Evolutionary conservation across 257 asterid genomes (phyloP).

Genomic region (Sherardia arvensis): DNA sequence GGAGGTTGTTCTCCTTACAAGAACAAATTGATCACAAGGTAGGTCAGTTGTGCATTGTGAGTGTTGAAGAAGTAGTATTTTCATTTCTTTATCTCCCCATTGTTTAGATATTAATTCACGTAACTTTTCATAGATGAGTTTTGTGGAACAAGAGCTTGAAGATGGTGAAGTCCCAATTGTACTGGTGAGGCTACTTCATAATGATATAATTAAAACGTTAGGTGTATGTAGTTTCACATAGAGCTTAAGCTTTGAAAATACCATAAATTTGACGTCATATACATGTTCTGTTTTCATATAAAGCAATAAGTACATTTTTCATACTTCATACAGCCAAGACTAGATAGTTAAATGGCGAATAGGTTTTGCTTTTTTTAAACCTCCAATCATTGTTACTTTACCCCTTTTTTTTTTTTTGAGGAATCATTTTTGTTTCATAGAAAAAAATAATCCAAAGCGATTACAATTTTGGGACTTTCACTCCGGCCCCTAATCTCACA

Average conservation of each 20-base stretch:
- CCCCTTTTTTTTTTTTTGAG: no score
- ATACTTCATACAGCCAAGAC: not conserved
- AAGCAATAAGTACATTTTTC: not conserved
- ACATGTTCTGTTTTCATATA: not conserved
- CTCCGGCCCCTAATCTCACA: no score
- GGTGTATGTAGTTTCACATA: not conserved
- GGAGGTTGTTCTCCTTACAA: conserved; percentile 76
- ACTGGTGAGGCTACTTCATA: conserved; percentile 42
- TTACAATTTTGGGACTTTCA: no score
- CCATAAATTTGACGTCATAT: not conserved
- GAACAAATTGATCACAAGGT: conserved; percentile 92
- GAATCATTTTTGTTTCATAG: no score
- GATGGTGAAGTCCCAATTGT: conserved; percentile 49
- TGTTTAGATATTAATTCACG: not conserved
- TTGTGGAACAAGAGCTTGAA: conserved; percentile 58
- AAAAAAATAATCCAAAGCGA: no score
- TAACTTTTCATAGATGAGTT: conserved; percentile 42
- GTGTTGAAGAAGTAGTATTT: not conserved
- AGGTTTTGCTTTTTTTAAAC: not conserved
- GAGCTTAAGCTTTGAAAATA: not conserved
- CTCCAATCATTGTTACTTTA: not conserved
- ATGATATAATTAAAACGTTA: not conserved
- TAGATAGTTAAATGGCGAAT: not conserved
- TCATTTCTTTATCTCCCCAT: not conserved
- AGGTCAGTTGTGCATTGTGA: conserved; percentile 9